Evolutionary conservation across 768 basidiomycete genomes (phyloP).

Genomic region (Fibroporia radiculosa): DNA sequence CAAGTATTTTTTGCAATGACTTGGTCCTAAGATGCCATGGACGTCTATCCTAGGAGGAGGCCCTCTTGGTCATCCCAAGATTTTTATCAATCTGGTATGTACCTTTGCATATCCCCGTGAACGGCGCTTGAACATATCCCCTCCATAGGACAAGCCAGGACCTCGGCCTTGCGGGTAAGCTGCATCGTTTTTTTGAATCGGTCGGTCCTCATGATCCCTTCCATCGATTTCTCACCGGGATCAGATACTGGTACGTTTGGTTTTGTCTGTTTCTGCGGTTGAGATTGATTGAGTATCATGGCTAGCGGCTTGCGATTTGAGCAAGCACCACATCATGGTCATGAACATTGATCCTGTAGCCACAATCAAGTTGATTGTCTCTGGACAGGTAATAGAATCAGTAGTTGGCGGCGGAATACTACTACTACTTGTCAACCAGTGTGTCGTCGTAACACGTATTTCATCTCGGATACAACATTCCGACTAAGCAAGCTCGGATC

Average conservation of each 20-base stretch:
- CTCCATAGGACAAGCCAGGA: slow-evolving; percentile 75
- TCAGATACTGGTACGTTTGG: slow-evolving; percentile 30
- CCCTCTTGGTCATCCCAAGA: slow-evolving; percentile 92
- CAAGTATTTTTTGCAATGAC: neutral
- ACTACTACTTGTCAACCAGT: no score
- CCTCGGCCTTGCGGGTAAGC: slow-evolving; percentile 86
- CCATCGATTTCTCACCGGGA: slow-evolving; percentile 7
- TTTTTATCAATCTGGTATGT: slow-evolving; percentile 90
- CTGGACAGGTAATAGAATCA: no score
- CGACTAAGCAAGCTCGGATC: no score
- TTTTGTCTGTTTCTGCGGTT: neutral
- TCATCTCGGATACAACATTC: no score
- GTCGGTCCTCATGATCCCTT: slow-evolving; percentile 3
- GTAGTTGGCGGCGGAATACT: no score
- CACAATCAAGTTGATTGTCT: no score
- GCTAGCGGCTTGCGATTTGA: slow-evolving; percentile 84
- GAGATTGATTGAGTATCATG: neutral
- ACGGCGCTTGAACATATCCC: slow-evolving; percentile 3
- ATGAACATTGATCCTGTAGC: slow-evolving; percentile 30
- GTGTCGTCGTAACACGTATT: no score
- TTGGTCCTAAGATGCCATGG: neutral
- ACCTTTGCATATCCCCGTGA: neutral
- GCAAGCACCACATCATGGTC: slow-evolving; percentile 68
- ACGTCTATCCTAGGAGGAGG: slow-evolving; percentile 62
- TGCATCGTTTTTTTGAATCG: slow-evolving; percentile 6